Percentiles rank a stretch among this genome's conserved stretches.
phyloP scores from a whole-genome alignment of 2,329 filamentous ascomycete species.

The Verticillium nubilum region DNA sequence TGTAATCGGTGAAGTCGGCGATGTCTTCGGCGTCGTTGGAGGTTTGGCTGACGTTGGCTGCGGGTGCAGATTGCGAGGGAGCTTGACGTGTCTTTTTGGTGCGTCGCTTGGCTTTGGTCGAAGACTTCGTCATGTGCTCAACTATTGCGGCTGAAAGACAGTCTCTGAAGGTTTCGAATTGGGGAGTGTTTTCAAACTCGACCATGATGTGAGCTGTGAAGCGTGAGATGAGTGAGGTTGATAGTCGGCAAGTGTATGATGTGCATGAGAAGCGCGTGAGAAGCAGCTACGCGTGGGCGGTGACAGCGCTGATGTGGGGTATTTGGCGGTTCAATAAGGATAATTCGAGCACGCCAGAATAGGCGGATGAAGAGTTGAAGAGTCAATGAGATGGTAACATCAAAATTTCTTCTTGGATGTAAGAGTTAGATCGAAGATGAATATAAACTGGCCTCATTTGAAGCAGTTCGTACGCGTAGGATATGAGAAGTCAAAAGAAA shows the following conservation, averaged over 20 bases:
- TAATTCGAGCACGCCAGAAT: no score
- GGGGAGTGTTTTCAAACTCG: constrained; percentile 1
- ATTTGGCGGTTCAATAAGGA: no score
- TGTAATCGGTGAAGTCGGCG: constrained; percentile 76
- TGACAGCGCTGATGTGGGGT: background rate
- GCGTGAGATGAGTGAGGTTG: background rate
- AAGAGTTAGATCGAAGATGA: no score
- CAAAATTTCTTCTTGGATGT: no score
- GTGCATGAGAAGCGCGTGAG: background rate
- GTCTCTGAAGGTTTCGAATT: constrained; percentile 61
- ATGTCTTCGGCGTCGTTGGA: constrained; percentile 56
- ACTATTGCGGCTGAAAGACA: constrained; percentile 67
- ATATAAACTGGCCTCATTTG: background rate
- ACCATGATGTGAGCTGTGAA: background rate
- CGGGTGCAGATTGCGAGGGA: background rate
- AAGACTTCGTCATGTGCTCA: constrained; percentile 44
- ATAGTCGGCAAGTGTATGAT: constrained; percentile 3
- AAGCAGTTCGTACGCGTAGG: background rate
- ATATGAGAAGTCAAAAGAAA: background rate
- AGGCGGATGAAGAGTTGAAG: no score
- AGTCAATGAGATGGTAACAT: no score
- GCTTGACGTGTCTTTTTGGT: constrained; percentile 21
- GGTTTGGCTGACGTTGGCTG: background rate
- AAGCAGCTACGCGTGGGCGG: no score
- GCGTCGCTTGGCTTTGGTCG: constrained; percentile 40